Conservation (phyloP, 106 monocot genomes). For the Acorus calamus region DNA sequence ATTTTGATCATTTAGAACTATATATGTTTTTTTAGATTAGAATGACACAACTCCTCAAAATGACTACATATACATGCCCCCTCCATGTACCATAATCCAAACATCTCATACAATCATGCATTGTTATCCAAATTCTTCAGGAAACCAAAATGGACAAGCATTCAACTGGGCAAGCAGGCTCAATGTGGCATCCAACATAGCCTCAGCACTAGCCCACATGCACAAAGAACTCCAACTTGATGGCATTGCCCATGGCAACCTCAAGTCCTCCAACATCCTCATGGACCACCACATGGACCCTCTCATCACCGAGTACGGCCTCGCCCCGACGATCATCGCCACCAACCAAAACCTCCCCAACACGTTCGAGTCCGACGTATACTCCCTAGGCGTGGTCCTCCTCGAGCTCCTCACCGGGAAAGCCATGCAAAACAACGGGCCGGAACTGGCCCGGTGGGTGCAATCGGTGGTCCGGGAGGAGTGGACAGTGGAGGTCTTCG, state of each 20-base stretch:
- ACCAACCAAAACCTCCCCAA: neutral
- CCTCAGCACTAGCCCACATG: constrained; percentile 32
- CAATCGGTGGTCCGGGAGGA: constrained; percentile 36
- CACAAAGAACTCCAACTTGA: constrained; percentile 17
- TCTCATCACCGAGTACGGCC: constrained; percentile 44
- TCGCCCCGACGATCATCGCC: neutral
- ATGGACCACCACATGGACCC: constrained; percentile 22
- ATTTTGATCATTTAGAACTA: too few species aligned
- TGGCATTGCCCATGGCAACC: constrained; percentile 35
- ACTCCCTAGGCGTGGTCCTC: constrained; percentile 23
- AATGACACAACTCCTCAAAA: too few species aligned
- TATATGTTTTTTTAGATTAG: too few species aligned
- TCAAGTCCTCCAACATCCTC: constrained; percentile 46
- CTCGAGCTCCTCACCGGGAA: constrained; percentile 48
- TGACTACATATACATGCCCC: too few species aligned
- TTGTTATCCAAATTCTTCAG: neutral
- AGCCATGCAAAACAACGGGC: constrained; percentile 14
- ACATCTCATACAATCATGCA: too few species aligned
- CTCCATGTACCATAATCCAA: too few species aligned
- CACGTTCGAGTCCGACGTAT: constrained; percentile 10
- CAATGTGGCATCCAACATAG: constrained; percentile 15
- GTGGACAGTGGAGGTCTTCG: constrained; percentile 48
- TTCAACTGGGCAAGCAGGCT: constrained; percentile 32
- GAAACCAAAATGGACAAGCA: neutral
- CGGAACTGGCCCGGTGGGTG: constrained; percentile 36